Percentiles rank a stretch among this genome's conserved stretches.
Evolutionary conservation across 1,284 basidiomycete species (phyloP).

Genomic region (Papiliotrema nemorosa): DNA sequence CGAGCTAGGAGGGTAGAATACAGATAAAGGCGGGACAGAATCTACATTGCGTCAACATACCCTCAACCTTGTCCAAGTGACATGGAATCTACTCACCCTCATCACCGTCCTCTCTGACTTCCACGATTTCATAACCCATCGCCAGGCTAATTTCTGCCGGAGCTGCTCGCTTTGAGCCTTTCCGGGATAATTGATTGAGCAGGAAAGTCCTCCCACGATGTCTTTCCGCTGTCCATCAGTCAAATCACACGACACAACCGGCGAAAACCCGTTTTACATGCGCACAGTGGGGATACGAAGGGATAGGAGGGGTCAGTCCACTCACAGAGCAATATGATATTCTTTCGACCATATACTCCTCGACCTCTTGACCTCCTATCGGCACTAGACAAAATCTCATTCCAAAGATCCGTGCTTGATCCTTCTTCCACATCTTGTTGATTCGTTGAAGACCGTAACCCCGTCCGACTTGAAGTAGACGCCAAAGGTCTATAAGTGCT

Average conservation of each 20-base stretch:
- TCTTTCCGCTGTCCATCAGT: constrained; percentile 54
- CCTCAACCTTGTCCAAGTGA: not conserved
- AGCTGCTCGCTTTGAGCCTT: not conserved
- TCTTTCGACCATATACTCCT: constrained; percentile 64
- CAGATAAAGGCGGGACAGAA: constrained; percentile 76
- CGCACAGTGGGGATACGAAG: not conserved
- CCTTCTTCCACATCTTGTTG: too few relatives aligned
- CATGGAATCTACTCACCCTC: constrained; percentile 61
- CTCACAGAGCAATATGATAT: constrained; percentile 74
- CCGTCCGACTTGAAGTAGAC: not conserved
- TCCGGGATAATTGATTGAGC: constrained; percentile 9
- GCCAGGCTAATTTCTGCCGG: constrained; percentile 59
- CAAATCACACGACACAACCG: too few relatives aligned
- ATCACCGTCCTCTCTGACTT: constrained; percentile 79
- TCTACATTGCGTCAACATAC: constrained; percentile 53
- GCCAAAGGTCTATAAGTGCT: not conserved
- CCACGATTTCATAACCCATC: constrained; percentile 80
- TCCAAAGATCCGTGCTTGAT: constrained; percentile 66
- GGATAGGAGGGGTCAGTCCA: constrained; percentile 51
- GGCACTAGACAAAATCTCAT: constrained; percentile 82
- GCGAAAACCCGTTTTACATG: not conserved
- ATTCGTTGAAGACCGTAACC: not conserved
- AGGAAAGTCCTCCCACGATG: constrained; percentile 20
- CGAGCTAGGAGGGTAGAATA: constrained; percentile 83
- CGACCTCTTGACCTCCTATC: constrained; percentile 69